phyloP scores from a whole-genome alignment of 805 yeast species.

The Metschnikowia gelsemii region DNA sequence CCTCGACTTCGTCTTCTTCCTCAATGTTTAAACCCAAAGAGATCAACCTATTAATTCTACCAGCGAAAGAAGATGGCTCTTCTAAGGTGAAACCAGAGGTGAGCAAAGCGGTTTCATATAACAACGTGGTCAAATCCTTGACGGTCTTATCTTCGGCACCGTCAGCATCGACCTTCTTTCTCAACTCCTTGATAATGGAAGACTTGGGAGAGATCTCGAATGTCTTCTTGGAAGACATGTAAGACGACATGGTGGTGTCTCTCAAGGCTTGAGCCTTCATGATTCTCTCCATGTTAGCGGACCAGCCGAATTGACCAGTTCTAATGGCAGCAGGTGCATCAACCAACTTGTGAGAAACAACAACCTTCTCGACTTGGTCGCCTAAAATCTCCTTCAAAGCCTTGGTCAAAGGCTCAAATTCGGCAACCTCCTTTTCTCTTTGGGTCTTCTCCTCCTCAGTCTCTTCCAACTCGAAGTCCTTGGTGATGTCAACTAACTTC shows the following conservation, averaged over 20 bases:
- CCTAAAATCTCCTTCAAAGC: slow-evolving; percentile 97
- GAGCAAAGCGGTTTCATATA: slow-evolving; percentile 96
- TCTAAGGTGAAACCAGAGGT: slow-evolving; percentile 99
- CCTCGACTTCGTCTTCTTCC: slow-evolving; percentile 62
- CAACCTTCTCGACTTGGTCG: slow-evolving; percentile 98
- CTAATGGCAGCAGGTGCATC: slow-evolving; percentile 99
- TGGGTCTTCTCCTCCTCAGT: slow-evolving; percentile 94
- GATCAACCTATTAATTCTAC: slow-evolving; percentile 97
- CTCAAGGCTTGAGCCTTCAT: slow-evolving; percentile 99
- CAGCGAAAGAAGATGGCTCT: slow-evolving; percentile 96
- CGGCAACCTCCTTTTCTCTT: slow-evolving; percentile 91
- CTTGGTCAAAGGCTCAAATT: slow-evolving; percentile 89
- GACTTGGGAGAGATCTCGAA: slow-evolving; percentile 98
- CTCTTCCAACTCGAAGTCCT: slow-evolving; percentile 98
- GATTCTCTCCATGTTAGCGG: slow-evolving; percentile 99
- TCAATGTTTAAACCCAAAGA: slow-evolving; percentile 98
- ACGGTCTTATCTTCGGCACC: slow-evolving; percentile 99
- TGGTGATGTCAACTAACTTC: slow-evolving; percentile 97
- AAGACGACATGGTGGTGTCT: slow-evolving; percentile 97
- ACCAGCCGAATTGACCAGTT: slow-evolving; percentile 99
- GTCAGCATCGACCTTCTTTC: slow-evolving; percentile 92
- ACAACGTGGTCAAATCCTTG: slow-evolving; percentile 92
- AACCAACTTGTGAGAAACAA: slow-evolving; percentile 93
- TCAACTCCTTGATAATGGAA: slow-evolving; percentile 91
- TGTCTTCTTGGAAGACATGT: slow-evolving; percentile 99